These are phyloP conservation scores for Cladorrhinum sp. DNA, from an alignment of 2,329 filamentous ascomycete genomes.

Conservation along the genomic window DNA sequence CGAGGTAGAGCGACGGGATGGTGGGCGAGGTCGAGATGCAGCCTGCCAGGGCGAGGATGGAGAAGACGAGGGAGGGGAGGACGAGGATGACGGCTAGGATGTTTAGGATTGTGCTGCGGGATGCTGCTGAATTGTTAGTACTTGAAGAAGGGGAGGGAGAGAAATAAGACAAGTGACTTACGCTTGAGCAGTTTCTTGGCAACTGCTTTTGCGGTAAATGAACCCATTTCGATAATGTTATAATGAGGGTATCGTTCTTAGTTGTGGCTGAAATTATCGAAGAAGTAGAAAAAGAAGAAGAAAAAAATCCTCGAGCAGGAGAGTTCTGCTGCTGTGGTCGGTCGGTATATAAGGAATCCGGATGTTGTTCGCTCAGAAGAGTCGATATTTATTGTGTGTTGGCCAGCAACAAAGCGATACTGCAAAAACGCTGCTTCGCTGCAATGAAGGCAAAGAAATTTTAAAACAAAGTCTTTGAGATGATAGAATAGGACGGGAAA, in stretches of 20 bases:
- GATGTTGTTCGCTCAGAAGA: not conserved
- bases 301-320: not conserved
- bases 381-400: conserved; percentile 12
- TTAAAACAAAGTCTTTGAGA: conserved; percentile 6
- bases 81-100: conserved; percentile 21
- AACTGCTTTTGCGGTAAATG: conserved; percentile 5
- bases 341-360: not conserved
- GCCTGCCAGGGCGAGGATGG: conserved; percentile 26
- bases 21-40: conserved; percentile 27
- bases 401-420: conserved; percentile 19
- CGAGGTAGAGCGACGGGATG: conserved; percentile 28
- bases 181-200: conserved; percentile 20
- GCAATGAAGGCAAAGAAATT: conserved; percentile 7
- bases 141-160: not conserved
- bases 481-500: conserved; percentile 1
- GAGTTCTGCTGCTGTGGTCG: not conserved
- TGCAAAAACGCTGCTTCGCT: no score
- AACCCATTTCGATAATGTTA: conserved; percentile 16
- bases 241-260: not conserved
- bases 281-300: not conserved
- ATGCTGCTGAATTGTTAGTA: conserved; percentile 6
- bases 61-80: conserved; percentile 25
- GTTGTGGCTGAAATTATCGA: not conserved
- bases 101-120: not conserved
- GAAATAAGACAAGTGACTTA: conserved; percentile 3